Conservation (phyloP, 148 eudicot genomes). For the Rheum nobile region DNA sequence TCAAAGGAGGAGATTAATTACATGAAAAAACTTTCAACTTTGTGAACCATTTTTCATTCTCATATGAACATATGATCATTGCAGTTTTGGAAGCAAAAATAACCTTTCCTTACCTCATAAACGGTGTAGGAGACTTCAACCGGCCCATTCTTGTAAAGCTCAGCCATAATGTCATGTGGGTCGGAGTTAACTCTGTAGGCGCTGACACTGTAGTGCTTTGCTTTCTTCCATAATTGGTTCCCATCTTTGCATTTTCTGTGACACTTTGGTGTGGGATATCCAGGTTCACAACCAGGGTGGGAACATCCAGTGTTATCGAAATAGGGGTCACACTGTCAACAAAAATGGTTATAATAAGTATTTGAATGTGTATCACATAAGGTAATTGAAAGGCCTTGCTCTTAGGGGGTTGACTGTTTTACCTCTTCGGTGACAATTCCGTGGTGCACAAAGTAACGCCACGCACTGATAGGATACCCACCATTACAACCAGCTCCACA, state of each 20-base stretch:
- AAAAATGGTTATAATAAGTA: neutral
- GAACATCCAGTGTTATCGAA: slow-evolving; percentile 72
- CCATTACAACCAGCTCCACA: slow-evolving; percentile 92
- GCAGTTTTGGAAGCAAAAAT: neutral
- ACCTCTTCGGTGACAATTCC: slow-evolving; percentile 91
- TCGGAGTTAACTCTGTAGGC: slow-evolving; percentile 49
- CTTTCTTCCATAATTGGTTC: slow-evolving; percentile 57
- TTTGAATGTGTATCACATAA: neutral
- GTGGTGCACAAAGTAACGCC: slow-evolving; percentile 62
- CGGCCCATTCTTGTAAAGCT: slow-evolving; percentile 81
- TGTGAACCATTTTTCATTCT: neutral
- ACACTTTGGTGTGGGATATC: slow-evolving; percentile 76
- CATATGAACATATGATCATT: neutral
- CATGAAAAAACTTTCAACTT: neutral
- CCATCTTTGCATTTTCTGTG: slow-evolving; percentile 39
- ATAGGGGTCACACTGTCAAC: slow-evolving; percentile 82
- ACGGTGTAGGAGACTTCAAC: slow-evolving; percentile 81
- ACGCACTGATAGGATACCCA: slow-evolving; percentile 70
- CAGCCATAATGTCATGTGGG: slow-evolving; percentile 77
- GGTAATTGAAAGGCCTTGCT: neutral
- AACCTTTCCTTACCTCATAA: slow-evolving; percentile 49
- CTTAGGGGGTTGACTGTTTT: slow-evolving; percentile 3
- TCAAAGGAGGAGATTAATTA: no score
- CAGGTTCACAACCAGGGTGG: slow-evolving; percentile 97
- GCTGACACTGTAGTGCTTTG: slow-evolving; percentile 59